phyloP scores from a whole-genome alignment of 2,329 filamentous ascomycete genomes.

The Aspergillus ochraceus region DNA sequence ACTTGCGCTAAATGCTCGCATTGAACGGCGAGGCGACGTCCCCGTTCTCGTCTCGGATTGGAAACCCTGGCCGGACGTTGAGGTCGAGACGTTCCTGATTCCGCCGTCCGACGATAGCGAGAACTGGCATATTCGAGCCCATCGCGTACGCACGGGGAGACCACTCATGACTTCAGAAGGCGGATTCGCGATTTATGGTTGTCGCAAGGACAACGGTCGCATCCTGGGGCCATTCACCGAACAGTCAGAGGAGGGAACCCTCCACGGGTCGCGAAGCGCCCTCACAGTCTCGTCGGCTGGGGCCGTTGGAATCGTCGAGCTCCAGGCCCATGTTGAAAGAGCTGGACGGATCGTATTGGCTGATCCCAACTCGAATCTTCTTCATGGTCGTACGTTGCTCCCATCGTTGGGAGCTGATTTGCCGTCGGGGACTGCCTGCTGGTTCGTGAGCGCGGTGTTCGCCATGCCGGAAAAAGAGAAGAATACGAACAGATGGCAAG shows the following conservation, averaged over 20 bases:
- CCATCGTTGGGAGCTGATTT: slow-evolving; percentile 68
- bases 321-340: slow-evolving; percentile 42
- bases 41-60: slow-evolving; percentile 69
- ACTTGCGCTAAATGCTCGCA: slow-evolving; percentile 62
- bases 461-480: slow-evolving; percentile 59
- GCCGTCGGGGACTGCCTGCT: slow-evolving; percentile 56
- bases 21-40: slow-evolving; percentile 56
- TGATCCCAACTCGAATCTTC: slow-evolving; percentile 76
- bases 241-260: slow-evolving; percentile 44
- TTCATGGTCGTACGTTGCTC: slow-evolving; percentile 70
- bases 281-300: slow-evolving; percentile 52
- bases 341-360: slow-evolving; percentile 68
- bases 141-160: slow-evolving; percentile 45
- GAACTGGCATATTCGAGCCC: slow-evolving; percentile 43
- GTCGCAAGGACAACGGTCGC: slow-evolving; percentile 60
- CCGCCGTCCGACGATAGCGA: slow-evolving; percentile 32
- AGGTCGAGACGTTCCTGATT: slow-evolving; percentile 39
- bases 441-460: slow-evolving; percentile 72
- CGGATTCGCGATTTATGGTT: slow-evolving; percentile 67
- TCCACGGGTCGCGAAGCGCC: slow-evolving; percentile 33
- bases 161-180: slow-evolving; percentile 72
- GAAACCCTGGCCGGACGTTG: slow-evolving; percentile 65
- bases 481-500: slow-evolving; percentile 51
- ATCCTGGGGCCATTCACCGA: slow-evolving; percentile 46
- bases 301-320: slow-evolving; percentile 52